These are phyloP conservation scores for Musa acuminata DNA, from an alignment of 176 grass and related monocot genomes.

Conservation along the genomic window DNA sequence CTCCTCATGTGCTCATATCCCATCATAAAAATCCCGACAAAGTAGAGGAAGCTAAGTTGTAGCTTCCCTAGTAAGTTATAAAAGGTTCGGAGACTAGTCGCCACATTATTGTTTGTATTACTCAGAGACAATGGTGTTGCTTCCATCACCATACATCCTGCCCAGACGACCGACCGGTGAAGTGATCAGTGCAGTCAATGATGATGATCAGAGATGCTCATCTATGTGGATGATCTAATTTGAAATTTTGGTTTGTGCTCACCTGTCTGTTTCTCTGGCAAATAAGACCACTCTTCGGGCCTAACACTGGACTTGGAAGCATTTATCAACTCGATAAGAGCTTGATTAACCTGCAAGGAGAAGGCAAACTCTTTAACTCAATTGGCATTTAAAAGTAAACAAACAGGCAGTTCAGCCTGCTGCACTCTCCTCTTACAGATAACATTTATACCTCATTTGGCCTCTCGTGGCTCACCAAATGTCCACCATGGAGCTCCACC, in stretches of 20 bases:
- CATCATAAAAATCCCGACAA: slow-evolving; percentile 40
- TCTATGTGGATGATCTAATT: too few species aligned
- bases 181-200: slow-evolving; percentile 1
- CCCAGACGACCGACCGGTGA: neutral
- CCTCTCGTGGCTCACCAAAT: slow-evolving; percentile 70
- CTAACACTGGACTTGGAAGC: slow-evolving; percentile 46
- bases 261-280: slow-evolving; percentile 29
- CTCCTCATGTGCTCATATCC: slow-evolving; percentile 35
- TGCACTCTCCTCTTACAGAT: too few species aligned
- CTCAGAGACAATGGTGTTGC: neutral
- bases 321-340: slow-evolving; percentile 55
- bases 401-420: too few species aligned
- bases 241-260: neutral
- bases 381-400: too few species aligned
- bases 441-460: slow-evolving; percentile 35
- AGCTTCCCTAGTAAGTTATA: slow-evolving; percentile 43
- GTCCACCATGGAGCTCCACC: slow-evolving; percentile 62
- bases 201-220: too few species aligned
- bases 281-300: slow-evolving; percentile 50
- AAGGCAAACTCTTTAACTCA: neutral
- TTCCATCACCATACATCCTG: neutral
- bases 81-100: slow-evolving; percentile 19
- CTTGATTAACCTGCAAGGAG: slow-evolving; percentile 50
- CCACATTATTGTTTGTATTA: slow-evolving; percentile 20
- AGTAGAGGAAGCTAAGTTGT: slow-evolving; percentile 43